Conservation (phyloP, 108 stramenopile species). For the Pseudonitzschia delicatissima region DNA sequence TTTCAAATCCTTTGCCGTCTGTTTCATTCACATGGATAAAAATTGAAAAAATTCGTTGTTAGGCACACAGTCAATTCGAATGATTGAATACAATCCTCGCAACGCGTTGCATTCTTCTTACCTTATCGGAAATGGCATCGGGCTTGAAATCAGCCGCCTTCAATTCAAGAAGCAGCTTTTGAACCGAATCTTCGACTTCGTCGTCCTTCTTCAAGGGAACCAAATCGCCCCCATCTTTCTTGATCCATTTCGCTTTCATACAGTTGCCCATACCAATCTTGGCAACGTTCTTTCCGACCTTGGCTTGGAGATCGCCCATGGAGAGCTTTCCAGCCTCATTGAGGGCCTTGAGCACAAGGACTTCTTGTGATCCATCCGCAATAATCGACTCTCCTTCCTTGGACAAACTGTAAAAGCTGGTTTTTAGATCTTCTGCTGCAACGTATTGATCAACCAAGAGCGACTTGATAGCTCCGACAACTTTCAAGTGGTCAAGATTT, state of each 20-base stretch:
- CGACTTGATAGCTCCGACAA: constrained; percentile 86
- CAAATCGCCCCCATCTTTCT: constrained; percentile 76
- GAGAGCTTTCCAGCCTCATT: constrained; percentile 57
- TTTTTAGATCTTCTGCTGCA: constrained; percentile 43
- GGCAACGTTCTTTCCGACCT: constrained; percentile 76
- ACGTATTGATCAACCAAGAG: constrained; percentile 84
- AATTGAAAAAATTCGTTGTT: neutral
- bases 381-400: constrained; percentile 73
- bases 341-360: constrained; percentile 68
- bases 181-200: constrained; percentile 59
- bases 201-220: constrained; percentile 40
- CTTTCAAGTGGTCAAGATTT: constrained; percentile 70
- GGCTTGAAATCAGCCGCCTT: constrained; percentile 38
- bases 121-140: constrained; percentile 51
- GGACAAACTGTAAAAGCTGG: constrained; percentile 66
- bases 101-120: constrained; percentile 16
- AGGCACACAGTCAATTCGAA: too few species aligned
- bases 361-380: constrained; percentile 84
- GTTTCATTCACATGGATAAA: neutral
- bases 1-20: constrained; percentile 52
- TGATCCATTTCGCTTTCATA: constrained; percentile 92
- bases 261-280: constrained; percentile 95
- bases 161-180: constrained; percentile 46
- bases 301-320: constrained; percentile 57
- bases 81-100: neutral